phyloP scores from a whole-genome alignment of 768 basidiomycete species.

The Tephrocybe sp. region DNA sequence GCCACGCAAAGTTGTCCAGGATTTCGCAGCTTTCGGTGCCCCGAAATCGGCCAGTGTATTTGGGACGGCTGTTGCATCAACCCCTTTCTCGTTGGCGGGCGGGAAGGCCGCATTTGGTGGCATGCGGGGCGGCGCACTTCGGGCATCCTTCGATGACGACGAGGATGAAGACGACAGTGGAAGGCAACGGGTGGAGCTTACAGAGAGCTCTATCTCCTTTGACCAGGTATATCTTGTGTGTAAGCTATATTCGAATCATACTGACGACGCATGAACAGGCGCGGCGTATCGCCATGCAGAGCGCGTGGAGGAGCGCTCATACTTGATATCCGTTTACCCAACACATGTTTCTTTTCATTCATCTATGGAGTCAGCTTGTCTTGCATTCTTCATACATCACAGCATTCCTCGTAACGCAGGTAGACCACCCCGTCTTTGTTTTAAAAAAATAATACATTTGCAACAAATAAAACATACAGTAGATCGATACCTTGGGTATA shows the following conservation, averaged over 20 bases:
- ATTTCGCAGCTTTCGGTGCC: slow-evolving; percentile 86
- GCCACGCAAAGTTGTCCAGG: slow-evolving; percentile 83
- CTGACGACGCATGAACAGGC: slow-evolving; percentile 45
- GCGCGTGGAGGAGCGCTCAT: slow-evolving; percentile 78
- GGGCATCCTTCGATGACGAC: slow-evolving; percentile 45
- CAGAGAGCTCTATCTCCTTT: slow-evolving; percentile 84
- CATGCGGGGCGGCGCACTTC: slow-evolving; percentile 48
- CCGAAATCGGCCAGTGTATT: slow-evolving; percentile 77
- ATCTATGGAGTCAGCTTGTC: slow-evolving; percentile 16
- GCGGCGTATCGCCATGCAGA: slow-evolving; percentile 84
- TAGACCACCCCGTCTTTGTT: slow-evolving; percentile 15
- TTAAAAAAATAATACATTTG: slow-evolving; percentile 15
- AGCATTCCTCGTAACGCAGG: not conserved
- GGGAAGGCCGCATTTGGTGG: slow-evolving; percentile 86
- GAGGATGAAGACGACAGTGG: slow-evolving; percentile 78
- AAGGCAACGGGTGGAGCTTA: slow-evolving; percentile 72
- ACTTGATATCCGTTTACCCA: slow-evolving; percentile 33
- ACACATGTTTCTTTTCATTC: slow-evolving; percentile 8
- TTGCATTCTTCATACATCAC: slow-evolving; percentile 5
- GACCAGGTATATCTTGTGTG: slow-evolving; percentile 69
- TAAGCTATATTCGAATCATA: not conserved
- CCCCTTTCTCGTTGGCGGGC: slow-evolving; percentile 77
- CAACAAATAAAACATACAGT: slow-evolving; percentile 1
- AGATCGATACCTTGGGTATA: not conserved
- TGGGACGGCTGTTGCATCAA: slow-evolving; percentile 78